These are phyloP conservation scores for Brassica cretica DNA, from an alignment of 345 rosid genomes.

Conservation along the genomic window DNA sequence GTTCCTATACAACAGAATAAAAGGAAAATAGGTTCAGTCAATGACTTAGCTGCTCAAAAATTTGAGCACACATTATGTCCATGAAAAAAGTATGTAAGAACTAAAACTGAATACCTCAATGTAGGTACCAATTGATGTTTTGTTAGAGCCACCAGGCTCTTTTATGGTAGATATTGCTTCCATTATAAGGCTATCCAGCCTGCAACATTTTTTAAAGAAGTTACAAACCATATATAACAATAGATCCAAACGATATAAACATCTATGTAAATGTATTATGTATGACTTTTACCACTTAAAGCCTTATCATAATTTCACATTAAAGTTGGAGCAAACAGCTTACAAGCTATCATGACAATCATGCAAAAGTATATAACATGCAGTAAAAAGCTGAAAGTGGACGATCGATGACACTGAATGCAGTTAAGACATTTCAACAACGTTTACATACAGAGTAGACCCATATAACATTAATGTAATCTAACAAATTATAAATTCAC, in stretches of 20 bases:
- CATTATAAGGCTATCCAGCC: slow-evolving; percentile 87
- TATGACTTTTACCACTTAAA: not conserved
- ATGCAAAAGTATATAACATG: not conserved
- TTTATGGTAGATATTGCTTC: slow-evolving; percentile 83
- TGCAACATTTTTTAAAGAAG: slow-evolving; percentile 24
- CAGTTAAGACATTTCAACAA: not conserved
- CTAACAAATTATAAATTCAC: not conserved
- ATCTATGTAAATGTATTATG: not conserved
- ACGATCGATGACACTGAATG: not conserved
- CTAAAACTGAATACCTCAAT: slow-evolving; percentile 65
- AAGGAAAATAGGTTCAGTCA: not conserved
- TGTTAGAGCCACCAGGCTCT: slow-evolving; percentile 93
- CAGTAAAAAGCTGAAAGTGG: slow-evolving; percentile 9
- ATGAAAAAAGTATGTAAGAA: not conserved
- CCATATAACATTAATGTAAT: not conserved
- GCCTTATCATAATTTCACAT: slow-evolving; percentile 1
- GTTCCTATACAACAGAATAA: slow-evolving; percentile 55
- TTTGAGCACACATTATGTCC: no score
- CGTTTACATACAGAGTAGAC: not conserved
- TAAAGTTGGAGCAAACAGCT: slow-evolving; percentile 8
- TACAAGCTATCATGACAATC: not conserved
- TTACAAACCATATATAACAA: not conserved
- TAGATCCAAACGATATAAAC: not conserved
- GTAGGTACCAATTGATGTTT: slow-evolving; percentile 76
- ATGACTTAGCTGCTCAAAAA: not conserved